A percentile compares a stretch with the other conserved stretches of the same genome.
Evolutionary conservation across 2,329 filamentous ascomycete species (phyloP).

Genomic region (Conoideocrella luteorostrata): DNA sequence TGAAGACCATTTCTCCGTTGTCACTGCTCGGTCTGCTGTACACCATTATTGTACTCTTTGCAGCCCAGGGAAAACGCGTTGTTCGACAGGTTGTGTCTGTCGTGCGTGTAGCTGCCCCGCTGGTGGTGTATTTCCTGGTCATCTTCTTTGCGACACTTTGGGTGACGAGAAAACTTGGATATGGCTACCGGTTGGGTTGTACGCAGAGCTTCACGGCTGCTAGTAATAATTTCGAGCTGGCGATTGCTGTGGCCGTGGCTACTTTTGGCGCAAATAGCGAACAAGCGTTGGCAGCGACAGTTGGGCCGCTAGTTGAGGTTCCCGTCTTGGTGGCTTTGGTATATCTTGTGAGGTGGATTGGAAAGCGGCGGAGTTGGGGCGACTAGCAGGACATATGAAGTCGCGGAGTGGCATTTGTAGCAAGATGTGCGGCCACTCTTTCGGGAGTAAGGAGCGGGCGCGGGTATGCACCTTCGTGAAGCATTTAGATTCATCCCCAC

Average conservation of each 20-base stretch:
- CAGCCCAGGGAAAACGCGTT: conserved; percentile 69
- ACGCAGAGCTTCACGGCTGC: conserved; percentile 86
- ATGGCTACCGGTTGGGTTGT: conserved; percentile 61
- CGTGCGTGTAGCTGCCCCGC: conserved; percentile 69
- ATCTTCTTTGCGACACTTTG: conserved; percentile 67
- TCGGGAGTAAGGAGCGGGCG: too few species aligned
- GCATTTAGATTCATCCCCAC: too few species aligned
- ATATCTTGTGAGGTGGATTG: conserved; percentile 44
- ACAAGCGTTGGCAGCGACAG: conserved; percentile 74
- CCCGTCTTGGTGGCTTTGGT: conserved; percentile 73
- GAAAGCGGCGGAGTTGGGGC: conserved; percentile 5
- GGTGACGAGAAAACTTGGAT: conserved; percentile 58
- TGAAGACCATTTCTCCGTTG: conserved; percentile 64
- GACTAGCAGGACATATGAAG: too few species aligned
- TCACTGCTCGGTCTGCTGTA: conserved; percentile 79
- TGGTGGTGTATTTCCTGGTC: conserved; percentile 73
- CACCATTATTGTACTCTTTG: conserved; percentile 82
- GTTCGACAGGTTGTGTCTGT: conserved; percentile 81
- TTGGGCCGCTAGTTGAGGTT: conserved; percentile 81
- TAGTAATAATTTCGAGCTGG: conserved; percentile 90
- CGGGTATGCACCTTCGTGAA: too few species aligned
- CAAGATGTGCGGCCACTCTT: too few species aligned
- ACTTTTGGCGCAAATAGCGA: conserved; percentile 72
- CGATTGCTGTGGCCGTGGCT: conserved; percentile 81
- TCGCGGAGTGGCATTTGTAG: too few species aligned